A percentile compares a stretch with the other conserved stretches of the same genome.
phyloP scores from a whole-genome alignment of 2,329 filamentous ascomycete species.

The Penicillium sp. region DNA sequence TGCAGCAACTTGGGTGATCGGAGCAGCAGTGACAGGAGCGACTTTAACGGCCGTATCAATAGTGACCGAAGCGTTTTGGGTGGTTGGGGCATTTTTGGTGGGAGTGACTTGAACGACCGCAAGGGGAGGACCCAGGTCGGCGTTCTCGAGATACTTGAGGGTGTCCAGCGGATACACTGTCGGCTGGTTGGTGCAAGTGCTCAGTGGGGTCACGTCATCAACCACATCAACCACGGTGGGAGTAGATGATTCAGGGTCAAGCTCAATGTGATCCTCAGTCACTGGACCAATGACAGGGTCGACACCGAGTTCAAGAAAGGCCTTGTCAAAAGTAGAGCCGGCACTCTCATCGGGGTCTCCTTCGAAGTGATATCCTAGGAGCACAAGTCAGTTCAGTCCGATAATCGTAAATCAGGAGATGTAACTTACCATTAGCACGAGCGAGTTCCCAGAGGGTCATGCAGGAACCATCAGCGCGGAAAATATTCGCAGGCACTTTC shows the following conservation, averaged over 20 bases:
- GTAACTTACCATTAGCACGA: background rate
- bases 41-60: background rate
- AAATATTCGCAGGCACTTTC: background rate
- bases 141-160: background rate
- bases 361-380: background rate
- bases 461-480: background rate
- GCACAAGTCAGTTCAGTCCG: background rate
- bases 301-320: background rate
- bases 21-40: background rate
- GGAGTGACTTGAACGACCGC: background rate
- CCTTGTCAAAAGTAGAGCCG: background rate
- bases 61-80: background rate
- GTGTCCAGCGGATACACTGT: background rate
- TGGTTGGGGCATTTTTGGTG: background rate
- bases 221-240: background rate
- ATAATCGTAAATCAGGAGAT: background rate
- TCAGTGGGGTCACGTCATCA: background rate
- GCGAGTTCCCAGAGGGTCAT: background rate
- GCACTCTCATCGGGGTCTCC: background rate
- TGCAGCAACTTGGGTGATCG: background rate
- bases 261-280: background rate
- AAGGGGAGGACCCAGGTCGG: background rate
- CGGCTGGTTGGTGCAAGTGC: background rate
- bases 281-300: background rate
- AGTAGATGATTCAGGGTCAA: background rate